Evolutionary conservation across 2,329 filamentous ascomycete genomes (phyloP), one percentile per base, ranked within the genome.

Genomic region (Neopestalotiopsis sp.): DNA sequence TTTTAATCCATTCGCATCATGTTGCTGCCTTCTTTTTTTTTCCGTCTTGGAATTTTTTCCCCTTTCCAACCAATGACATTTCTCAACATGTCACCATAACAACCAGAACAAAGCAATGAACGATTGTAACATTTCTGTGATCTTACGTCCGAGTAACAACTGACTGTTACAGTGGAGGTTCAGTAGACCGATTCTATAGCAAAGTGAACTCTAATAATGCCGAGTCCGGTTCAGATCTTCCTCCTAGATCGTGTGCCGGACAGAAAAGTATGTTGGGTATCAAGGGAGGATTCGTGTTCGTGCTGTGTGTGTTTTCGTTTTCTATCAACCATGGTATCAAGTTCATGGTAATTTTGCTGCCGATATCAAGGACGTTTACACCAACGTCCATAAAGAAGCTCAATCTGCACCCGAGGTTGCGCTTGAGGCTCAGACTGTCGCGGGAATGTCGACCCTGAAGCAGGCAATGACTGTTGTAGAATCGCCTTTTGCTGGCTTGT

Each of bases 191-290:
- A 40, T n/a, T 62, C 59, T 59, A 59, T 59, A 34, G 57, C 30
- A 34, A 58, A 7, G 38, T 38, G 28, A 24, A 7, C 4, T 63
- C 60, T 63, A 63, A 52, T 49, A 63, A 63, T 10, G 13, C 14
- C n/a, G 38, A 4, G 24, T 49, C 65, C 56, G 65, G 56, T n/a
- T 60, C 65, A n/a, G 30, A 42, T 45, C 57, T 49, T 67, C 65
- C 65, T 60, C 57, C 52, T 24, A 60, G 52, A 60, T 34, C 30
- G 5, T 67, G 6, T 30, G 20, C 52, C 56, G 65, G 65, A 67
- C 40, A 38, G 49, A 57, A 61, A 61, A 30, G 65, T 40, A 67
- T 59, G 40, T 60, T 59, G 65, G 65, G 65, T 59, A 59, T 59
- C 56, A 40, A 42, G 49, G 34, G 65, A 67, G 65, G 65, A 59